Conservation (phyloP, 768 basidiomycete genomes). For the Omphalotus guepiniiformis region DNA sequence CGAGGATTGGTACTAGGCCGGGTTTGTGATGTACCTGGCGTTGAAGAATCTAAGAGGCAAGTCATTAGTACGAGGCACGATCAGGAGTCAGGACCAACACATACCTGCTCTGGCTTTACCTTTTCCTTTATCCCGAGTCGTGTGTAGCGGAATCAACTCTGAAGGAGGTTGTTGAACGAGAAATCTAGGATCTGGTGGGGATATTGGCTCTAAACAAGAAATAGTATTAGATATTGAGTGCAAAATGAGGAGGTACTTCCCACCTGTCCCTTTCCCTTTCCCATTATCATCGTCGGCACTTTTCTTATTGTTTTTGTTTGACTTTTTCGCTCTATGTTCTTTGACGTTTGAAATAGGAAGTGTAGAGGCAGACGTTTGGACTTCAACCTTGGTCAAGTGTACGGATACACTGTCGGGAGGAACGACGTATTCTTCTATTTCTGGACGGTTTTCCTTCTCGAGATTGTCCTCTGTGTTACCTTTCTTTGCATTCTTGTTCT, state of each 20-base stretch:
- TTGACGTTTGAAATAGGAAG: background rate
- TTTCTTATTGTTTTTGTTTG: background rate
- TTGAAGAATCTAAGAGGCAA: no score
- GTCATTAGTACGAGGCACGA: background rate
- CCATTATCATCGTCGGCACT: background rate
- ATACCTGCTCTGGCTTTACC: background rate
- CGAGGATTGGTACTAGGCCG: no score
- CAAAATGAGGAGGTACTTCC: no score
- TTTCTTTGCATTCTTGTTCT: background rate
- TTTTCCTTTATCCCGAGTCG: no score
- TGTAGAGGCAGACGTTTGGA: background rate
- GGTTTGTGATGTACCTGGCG: no score
- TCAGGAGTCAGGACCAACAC: background rate
- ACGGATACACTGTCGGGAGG: constrained; percentile 67
- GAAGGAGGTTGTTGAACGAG: background rate
- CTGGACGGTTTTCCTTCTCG: constrained; percentile 41
- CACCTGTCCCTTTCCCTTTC: background rate
- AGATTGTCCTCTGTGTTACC: constrained; percentile 40
- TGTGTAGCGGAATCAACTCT: no score
- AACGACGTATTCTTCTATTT: constrained; percentile 42
- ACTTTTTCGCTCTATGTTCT: background rate
- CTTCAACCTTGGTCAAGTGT: constrained; percentile 72
- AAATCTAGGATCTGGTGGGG: constrained; percentile 4
- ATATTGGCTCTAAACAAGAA: background rate
- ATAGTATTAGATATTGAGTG: background rate